Percentiles rank a stretch among this genome's conserved stretches.
phyloP scores from a whole-genome alignment of 768 basidiomycete genomes.

The Pluteus cervinus region DNA sequence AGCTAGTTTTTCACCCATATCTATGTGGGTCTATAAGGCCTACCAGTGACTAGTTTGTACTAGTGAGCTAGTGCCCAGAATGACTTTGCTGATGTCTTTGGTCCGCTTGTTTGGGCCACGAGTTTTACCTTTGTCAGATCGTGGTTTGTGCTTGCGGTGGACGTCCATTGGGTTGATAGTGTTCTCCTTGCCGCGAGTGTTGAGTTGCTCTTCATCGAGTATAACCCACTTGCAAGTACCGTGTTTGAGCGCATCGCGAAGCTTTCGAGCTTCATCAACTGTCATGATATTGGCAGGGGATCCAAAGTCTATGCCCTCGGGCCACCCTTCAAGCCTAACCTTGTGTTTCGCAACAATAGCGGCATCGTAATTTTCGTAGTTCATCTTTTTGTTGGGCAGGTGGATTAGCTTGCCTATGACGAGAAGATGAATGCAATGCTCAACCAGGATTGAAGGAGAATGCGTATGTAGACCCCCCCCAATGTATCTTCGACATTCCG shows the following conservation, averaged over 20 bases:
- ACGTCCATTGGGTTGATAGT: not conserved
- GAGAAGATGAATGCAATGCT: not conserved
- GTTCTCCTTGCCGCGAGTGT: slow-evolving; percentile 1
- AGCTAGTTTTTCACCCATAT: no score
- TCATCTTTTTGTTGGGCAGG: slow-evolving; percentile 7
- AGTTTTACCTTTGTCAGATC: slow-evolving; percentile 1
- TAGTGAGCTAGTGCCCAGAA: no score
- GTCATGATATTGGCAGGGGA: slow-evolving; percentile 5
- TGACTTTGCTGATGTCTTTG: no score
- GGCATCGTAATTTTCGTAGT: slow-evolving; percentile 11
- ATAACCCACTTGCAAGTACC: slow-evolving; percentile 2
- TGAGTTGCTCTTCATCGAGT: not conserved
- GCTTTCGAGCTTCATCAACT: not conserved
- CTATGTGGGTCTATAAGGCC: no score
- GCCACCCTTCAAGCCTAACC: slow-evolving; percentile 13
- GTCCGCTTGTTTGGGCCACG: no score
- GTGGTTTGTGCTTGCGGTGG: not conserved
- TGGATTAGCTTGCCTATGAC: slow-evolving; percentile 2
- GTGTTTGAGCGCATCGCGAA: not conserved
- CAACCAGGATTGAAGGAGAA: not conserved
- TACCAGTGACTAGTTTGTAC: no score
- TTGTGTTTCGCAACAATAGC: slow-evolving; percentile 7
- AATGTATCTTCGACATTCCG: slow-evolving; percentile 5
- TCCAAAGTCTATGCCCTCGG: slow-evolving; percentile 6
- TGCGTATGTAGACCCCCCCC: slow-evolving; percentile 7